Base-by-base conservation (phyloP, 768 basidiomycete species). In the Pulveroboletus ravenelii region DNA sequence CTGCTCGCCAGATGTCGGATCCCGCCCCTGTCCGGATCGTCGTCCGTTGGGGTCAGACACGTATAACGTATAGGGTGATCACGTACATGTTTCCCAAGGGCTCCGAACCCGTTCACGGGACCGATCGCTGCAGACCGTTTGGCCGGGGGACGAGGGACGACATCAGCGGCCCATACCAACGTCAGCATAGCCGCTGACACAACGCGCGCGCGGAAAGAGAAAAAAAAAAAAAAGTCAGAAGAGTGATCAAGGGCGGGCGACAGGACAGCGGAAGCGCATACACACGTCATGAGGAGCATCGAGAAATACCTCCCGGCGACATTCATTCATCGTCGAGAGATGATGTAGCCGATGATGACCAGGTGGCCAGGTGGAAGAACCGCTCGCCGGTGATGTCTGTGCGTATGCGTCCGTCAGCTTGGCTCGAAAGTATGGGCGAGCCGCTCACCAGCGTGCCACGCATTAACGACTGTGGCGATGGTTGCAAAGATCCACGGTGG, bases 111-210 rank as follows among this genome's bases (percentile, higher is more conserved):
- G 50, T 83, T 84, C 2, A 81, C 80, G 18, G 85, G 74, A 2
- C 75, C 81, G 20, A 85, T 85, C 1, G 80, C 79, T 6, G 78
- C 83, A 3, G 77, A 54, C 1, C 59, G 57, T 53, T 74, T 81
- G 54, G 80, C 75, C 3, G 82, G 82, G 30, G 84, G 83, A 3
- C 84, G 74, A 14, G 81, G 78, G 35, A 84, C 64, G 1, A 75
- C 71, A 53, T 82, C 84, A 0, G 80, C 76, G 7, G 83, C 77
- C 84, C 84, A 85, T 2, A 83, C 81, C 17, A 79, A 60, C 0
- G 74, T 79, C 18, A 76, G 53, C 2, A 74, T 67, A 44, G 70
- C 73, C 10, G 74, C 74, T 73, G 30, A 23, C 10, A 32, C 32
- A 17, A 20, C 23, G 20, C 2, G 3, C 3, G 2, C 6, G 29